Conservation (phyloP, 192 early-diverging fungal genomes). For the Backusella mclennaniae region DNA sequence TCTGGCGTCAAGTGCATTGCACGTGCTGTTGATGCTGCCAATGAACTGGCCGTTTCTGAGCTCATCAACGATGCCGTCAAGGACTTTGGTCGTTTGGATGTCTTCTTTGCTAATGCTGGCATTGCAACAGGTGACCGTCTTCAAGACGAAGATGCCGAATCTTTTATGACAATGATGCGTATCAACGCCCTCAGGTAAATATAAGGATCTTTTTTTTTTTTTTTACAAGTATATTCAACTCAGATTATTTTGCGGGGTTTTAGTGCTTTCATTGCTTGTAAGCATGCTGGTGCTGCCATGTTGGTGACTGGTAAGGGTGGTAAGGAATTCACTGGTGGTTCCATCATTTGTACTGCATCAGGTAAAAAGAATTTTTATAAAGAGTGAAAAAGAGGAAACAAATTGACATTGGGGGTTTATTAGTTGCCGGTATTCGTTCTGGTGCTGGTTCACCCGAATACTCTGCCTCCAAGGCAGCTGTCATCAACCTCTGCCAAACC, state of each 20-base stretch:
- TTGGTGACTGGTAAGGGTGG: conserved; percentile 37
- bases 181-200: conserved; percentile 43
- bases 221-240: background rate
- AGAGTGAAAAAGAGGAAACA: background rate
- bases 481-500: conserved; percentile 46
- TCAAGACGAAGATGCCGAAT: conserved; percentile 30
- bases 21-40: conserved; percentile 45
- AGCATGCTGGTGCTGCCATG: conserved; percentile 45
- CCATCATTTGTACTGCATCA: conserved; percentile 52
- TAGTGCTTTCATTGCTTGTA: conserved; percentile 49
- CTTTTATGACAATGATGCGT: conserved; percentile 38
- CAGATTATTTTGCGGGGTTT: background rate
- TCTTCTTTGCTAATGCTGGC: conserved; percentile 58
- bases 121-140: conserved; percentile 28
- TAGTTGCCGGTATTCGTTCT: conserved; percentile 47
- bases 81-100: conserved; percentile 47
- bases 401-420: background rate
- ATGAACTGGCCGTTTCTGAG: conserved; percentile 30
- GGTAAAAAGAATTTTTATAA: conserved; percentile 20
- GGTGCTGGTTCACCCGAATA: conserved; percentile 50
- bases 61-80: conserved; percentile 41
- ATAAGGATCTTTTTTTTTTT: background rate
- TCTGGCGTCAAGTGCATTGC: conserved; percentile 31
- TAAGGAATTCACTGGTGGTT: conserved; percentile 42
- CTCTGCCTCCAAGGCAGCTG: conserved; percentile 56